Conservation (phyloP, 148 eudicot species). For the Camellia japonica region DNA sequence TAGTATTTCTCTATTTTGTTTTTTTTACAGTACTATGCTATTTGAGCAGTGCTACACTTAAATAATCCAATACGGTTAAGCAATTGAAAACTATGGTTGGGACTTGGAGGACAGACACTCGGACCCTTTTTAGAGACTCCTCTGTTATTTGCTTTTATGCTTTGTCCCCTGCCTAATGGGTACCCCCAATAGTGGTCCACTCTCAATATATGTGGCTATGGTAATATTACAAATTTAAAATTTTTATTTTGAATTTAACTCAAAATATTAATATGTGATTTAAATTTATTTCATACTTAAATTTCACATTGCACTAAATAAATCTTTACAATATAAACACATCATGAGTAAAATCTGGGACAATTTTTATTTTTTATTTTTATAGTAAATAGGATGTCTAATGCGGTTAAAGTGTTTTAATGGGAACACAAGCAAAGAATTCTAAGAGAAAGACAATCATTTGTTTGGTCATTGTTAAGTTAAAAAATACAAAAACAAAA, state of each 20-base stretch:
- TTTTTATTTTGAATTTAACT: no score
- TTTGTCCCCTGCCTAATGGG: not conserved
- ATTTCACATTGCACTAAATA: no score
- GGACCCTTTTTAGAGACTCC: not conserved
- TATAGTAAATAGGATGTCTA: no score
- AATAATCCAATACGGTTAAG: not conserved
- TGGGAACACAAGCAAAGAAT: slow-evolving; percentile 9
- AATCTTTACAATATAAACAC: no score
- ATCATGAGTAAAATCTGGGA: no score
- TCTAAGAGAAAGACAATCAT: slow-evolving; percentile 9
- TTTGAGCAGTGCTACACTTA: no score
- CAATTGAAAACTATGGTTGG: not conserved
- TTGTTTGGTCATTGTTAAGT: slow-evolving; percentile 3
- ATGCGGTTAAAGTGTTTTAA: not conserved
- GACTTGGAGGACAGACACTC: not conserved
- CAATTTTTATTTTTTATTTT: no score
- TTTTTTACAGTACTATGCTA: no score
- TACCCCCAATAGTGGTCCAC: not conserved
- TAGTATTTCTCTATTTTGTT: no score
- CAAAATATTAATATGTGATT: no score
- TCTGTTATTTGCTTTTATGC: not conserved
- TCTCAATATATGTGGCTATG: not conserved
- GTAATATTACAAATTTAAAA: no score
- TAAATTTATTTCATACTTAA: no score
- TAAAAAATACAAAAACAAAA: not conserved